These are phyloP conservation scores for Hypoxylon fuscum DNA, from an alignment of 495 filamentous ascomycete species.

Conservation along the genomic window DNA sequence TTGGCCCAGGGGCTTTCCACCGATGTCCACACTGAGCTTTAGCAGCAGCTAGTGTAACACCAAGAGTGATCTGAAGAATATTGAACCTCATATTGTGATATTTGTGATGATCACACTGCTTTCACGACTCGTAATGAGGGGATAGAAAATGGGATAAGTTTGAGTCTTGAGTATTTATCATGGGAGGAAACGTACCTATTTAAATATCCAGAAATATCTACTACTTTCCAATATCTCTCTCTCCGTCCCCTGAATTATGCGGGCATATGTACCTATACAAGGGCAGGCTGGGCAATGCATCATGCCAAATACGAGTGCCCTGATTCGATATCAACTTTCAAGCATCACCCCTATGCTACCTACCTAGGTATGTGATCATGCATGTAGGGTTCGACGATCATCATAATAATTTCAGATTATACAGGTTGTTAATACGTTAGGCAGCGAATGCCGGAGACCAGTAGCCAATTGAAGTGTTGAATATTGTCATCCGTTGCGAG, in stretches of 20 bases:
- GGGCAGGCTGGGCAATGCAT: not conserved
- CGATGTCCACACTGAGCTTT: conserved; percentile 5
- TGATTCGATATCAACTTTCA: not conserved
- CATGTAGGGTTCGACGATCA: not conserved
- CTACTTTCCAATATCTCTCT: no score
- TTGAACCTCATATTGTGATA: conserved; percentile 8
- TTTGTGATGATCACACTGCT: not conserved
- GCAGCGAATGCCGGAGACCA: no score
- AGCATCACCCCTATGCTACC: not conserved
- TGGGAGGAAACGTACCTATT: not conserved
- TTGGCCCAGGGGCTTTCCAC: conserved; percentile 12
- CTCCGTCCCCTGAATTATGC: conserved; percentile 1
- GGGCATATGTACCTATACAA: not conserved
- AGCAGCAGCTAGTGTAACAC: conserved; percentile 4
- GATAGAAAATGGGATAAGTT: not conserved
- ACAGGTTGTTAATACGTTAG: not conserved
- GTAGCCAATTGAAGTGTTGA: conserved; percentile 6
- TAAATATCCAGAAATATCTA: no score
- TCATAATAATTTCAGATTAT: conserved; percentile 1
- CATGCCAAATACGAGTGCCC: not conserved
- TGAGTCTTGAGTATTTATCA: no score
- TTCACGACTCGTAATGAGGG: not conserved
- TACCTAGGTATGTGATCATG: not conserved
- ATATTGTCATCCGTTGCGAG: conserved; percentile 9
- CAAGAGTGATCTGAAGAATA: not conserved